These are phyloP conservation scores for Hypoxylon sp. DNA, from an alignment of 2,329 filamentous ascomycete species.

Conservation along the genomic window DNA sequence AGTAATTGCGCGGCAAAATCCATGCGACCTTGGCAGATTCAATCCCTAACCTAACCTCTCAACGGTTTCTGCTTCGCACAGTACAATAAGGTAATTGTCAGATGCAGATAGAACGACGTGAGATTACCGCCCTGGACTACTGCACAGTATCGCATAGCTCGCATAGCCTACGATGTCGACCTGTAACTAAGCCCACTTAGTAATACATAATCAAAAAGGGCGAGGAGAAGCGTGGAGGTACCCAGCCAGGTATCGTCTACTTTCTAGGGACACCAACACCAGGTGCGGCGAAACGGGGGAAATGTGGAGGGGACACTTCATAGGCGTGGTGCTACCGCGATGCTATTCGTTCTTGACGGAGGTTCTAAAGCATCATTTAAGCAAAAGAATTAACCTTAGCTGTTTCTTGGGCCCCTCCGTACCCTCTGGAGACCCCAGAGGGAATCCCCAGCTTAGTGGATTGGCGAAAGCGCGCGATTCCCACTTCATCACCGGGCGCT, in stretches of 20 bases:
- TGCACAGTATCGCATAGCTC: conserved; percentile 26
- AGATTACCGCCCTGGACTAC: conserved; percentile 31
- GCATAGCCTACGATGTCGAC: conserved; percentile 20
- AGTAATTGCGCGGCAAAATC: conserved; percentile 43
- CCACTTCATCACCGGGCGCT: conserved; percentile 33
- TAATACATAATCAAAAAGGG: conserved; percentile 25
- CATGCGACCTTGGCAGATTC: conserved; percentile 37
- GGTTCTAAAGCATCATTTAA: conserved; percentile 34
- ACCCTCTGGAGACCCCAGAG: conserved; percentile 37
- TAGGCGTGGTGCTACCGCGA: conserved; percentile 25
- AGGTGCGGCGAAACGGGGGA: conserved; percentile 38
- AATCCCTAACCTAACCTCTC: conserved; percentile 4
- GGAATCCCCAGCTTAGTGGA: conserved; percentile 34
- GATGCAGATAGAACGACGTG: conserved; percentile 27
- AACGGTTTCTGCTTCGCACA: conserved; percentile 1
- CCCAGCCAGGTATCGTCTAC: conserved; percentile 36
- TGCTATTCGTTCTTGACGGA: conserved; percentile 30
- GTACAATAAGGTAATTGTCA: conserved; percentile 19
- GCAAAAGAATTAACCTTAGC: conserved; percentile 35
- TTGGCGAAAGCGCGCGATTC: conserved; percentile 26
- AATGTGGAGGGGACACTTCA: conserved; percentile 36
- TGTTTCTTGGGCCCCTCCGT: conserved; percentile 23
- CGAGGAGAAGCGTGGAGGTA: conserved; percentile 24
- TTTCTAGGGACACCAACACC: conserved; percentile 33
- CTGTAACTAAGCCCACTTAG: conserved; percentile 1